Conservation (phyloP, 2,329 filamentous ascomycete species). For the Neofusicoccum parvum region DNA sequence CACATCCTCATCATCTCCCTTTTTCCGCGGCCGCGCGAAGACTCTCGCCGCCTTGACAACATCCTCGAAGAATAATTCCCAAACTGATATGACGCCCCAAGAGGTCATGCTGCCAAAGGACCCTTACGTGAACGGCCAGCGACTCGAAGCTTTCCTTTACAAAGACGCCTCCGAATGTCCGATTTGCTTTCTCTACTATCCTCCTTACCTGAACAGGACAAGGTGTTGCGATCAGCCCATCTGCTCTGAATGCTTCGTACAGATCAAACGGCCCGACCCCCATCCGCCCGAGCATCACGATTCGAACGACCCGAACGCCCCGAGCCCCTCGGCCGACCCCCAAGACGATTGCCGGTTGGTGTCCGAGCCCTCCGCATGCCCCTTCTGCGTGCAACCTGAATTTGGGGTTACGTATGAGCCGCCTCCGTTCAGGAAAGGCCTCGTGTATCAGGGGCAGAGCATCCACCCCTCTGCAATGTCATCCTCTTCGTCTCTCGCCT, state of each 20-base stretch:
- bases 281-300: slow-evolving; percentile 79
- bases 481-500: slow-evolving; percentile 75
- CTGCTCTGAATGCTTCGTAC: slow-evolving; percentile 98
- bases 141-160: slow-evolving; percentile 89
- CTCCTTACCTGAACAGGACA: slow-evolving; percentile 90
- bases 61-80: slow-evolving; percentile 72
- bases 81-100: slow-evolving; percentile 71
- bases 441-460: slow-evolving; percentile 63
- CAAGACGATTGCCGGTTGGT: slow-evolving; percentile 68
- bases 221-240: slow-evolving; percentile 95
- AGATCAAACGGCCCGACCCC: slow-evolving; percentile 93
- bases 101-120: slow-evolving; percentile 81
- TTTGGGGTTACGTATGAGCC: slow-evolving; percentile 95
- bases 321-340: slow-evolving; percentile 43
- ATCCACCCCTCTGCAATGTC: slow-evolving; percentile 74
- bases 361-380: slow-evolving; percentile 88
- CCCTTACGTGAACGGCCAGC: slow-evolving; percentile 90
- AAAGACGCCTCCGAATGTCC: slow-evolving; percentile 89
- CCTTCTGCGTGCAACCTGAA: slow-evolving; percentile 92
- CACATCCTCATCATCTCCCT: slow-evolving; percentile 52
- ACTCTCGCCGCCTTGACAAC: slow-evolving; percentile 82
- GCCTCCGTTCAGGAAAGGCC: slow-evolving; percentile 82
- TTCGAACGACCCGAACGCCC: slow-evolving; percentile 41
- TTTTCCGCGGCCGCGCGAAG: slow-evolving; percentile 82
- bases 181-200: slow-evolving; percentile 95